Base-by-base conservation (phyloP, 2,329 filamentous ascomycete species). In the Calonectria crousiana region DNA sequence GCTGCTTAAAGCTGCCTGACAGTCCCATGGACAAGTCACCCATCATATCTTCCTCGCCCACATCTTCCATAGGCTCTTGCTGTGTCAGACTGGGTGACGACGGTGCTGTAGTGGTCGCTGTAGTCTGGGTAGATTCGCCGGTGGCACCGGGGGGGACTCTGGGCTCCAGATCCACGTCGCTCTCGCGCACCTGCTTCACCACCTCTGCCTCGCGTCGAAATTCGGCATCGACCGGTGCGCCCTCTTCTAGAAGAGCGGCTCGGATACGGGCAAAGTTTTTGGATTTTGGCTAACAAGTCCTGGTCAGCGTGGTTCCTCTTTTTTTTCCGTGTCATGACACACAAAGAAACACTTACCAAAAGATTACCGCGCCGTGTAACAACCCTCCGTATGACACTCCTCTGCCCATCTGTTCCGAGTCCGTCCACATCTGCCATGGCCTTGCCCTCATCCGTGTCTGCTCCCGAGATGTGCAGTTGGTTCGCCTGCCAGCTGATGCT, bases 241-340 rank as follows among this genome's bases (percentile, higher is more conserved):
- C 91, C 86, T 99, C 97, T 85, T 99, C 97, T 72, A 95, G 89
- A 0, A 99, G 89, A 4, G 95, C 95, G 11, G 96, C 97, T 75
- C 95, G 92, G 78, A 99, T 98, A 14, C 97, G 93, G 6, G 96
- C 95, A 84, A 99, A 99, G 0, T 94, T 95, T 86, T 98, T 98
- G 0, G 96, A 97, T 88, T 98, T 99, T 16, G 97, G 97, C 95
- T 97, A 78, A 44, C 44, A 47, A 13, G 16, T 32, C 9, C 2
- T 52, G 65, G 77, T 87, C 76, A 87, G 83, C 9, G 51, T 32
- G 34, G 18, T 56, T 4, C 20, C 34, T 23, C 20, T 51, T 52
- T 23, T 26, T 26, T 23, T n/a, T 2, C 30, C 41, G 18, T 44
- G 36, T 32, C 49, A 69, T 65, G 20, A 34, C 62, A 71, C 8